A percentile compares a stretch with the other conserved stretches of the same genome.
Conservation (phyloP, 495 filamentous ascomycete genomes). For the Terfezia claveryi region DNA sequence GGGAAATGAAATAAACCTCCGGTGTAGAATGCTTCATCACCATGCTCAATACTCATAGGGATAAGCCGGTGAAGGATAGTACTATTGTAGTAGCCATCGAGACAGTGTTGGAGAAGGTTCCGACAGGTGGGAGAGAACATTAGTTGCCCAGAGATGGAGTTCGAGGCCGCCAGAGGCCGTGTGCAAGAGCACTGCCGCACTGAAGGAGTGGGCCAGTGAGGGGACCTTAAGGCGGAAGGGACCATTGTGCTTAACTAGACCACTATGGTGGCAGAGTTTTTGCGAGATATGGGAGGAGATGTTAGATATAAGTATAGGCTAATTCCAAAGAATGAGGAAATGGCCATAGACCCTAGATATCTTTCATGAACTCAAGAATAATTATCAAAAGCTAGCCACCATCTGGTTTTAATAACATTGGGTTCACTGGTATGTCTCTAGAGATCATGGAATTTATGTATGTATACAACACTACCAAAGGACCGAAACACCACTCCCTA, state of each 20-base stretch:
- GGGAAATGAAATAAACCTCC: constrained; percentile 55
- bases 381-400: no score
- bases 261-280: no score
- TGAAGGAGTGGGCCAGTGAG: constrained; percentile 25
- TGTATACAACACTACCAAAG: no score
- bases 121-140: constrained; percentile 69
- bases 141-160: constrained; percentile 84
- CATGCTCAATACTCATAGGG: constrained; percentile 71
- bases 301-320: no score
- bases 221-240: neutral
- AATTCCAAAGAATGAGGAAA: no score
- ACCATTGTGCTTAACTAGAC: neutral
- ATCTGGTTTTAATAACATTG: no score
- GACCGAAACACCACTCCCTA: no score
- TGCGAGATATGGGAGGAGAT: no score
- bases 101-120: constrained; percentile 86
- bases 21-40: constrained; percentile 79
- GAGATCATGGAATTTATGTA: no score
- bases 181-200: constrained; percentile 69
- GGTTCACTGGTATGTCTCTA: no score
- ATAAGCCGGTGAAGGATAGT: constrained; percentile 88
- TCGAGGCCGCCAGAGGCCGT: constrained; percentile 74
- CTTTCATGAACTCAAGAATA: no score
- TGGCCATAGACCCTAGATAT: no score
- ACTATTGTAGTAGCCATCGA: constrained; percentile 81